These are phyloP conservation scores for Apiospora saccharicola DNA, from an alignment of 2,329 filamentous ascomycete genomes.

Conservation along the genomic window DNA sequence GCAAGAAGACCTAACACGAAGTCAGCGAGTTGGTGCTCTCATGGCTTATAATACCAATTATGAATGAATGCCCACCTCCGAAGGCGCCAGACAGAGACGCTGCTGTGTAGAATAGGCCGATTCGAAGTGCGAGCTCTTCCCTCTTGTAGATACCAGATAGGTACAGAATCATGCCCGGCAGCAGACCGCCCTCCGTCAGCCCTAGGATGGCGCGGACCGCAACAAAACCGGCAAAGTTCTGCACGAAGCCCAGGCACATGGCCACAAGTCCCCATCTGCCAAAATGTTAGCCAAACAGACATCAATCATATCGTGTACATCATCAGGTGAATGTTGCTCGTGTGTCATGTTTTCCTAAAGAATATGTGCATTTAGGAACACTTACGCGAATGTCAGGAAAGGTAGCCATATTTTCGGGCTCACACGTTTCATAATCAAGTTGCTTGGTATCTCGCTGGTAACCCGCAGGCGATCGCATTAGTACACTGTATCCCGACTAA, in stretches of 20 bases:
- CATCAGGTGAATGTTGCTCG: background rate
- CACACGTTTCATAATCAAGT: conserved; percentile 67
- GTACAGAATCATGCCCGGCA: conserved; percentile 74
- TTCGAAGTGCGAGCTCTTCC: conserved; percentile 66
- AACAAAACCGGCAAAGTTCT: conserved; percentile 63
- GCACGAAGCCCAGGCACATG: conserved; percentile 63
- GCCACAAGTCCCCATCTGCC: conserved; percentile 63
- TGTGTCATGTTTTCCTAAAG: background rate
- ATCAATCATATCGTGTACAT: background rate
- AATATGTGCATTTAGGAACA: background rate
- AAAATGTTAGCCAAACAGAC: background rate
- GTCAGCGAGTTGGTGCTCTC: background rate
- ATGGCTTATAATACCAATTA: background rate
- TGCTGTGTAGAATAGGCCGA: conserved; percentile 73
- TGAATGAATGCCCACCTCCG: conserved; percentile 51
- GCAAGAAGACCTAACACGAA: conserved; percentile 58
- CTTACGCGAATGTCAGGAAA: conserved; percentile 53
- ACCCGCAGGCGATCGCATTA: background rate
- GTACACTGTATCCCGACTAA: background rate
- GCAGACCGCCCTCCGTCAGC: conserved; percentile 68
- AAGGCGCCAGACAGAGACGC: conserved; percentile 71
- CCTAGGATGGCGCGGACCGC: conserved; percentile 68
- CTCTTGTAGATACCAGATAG: conserved; percentile 68
- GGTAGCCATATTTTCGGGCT: conserved; percentile 69
- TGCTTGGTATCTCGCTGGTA: conserved; percentile 67